phyloP scores from a whole-genome alignment of 202 grass and related monocot species.

The Saccharum hybrid region DNA sequence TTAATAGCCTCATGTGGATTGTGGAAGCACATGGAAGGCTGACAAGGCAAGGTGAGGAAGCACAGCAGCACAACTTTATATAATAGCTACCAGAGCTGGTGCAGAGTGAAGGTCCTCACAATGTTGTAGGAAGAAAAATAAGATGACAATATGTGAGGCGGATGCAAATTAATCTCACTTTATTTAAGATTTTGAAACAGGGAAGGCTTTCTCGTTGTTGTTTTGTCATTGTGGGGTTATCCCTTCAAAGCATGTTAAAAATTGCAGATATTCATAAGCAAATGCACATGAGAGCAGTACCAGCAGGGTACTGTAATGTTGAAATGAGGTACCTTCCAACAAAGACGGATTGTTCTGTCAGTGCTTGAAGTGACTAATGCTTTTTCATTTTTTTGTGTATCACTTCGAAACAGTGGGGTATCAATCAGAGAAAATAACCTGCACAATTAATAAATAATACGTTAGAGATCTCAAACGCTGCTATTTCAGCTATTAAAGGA shows the following conservation, averaged over 20 bases:
- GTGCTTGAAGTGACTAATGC: constrained; percentile 84
- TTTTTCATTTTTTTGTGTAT: constrained; percentile 57
- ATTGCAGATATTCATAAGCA: not conserved
- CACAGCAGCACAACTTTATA: not conserved
- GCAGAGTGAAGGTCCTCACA: not conserved
- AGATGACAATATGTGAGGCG: not conserved
- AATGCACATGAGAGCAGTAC: constrained; percentile 11
- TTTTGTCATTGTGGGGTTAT: not conserved
- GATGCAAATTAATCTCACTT: not conserved
- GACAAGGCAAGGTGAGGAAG: not conserved
- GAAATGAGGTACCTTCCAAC: constrained; percentile 75
- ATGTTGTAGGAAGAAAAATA: not conserved
- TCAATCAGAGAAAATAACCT: constrained; percentile 75
- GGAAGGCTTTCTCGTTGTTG: not conserved
- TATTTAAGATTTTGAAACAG: not conserved
- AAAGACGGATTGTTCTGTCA: constrained; percentile 83
- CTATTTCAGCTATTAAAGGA: constrained; percentile 21
- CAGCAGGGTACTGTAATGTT: constrained; percentile 7
- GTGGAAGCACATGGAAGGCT: not conserved
- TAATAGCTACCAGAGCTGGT: not conserved
- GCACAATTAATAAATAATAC: constrained; percentile 32
- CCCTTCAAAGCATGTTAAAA: constrained; percentile 11
- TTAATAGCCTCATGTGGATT: no score
- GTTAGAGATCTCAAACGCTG: constrained; percentile 13
- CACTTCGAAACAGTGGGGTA: constrained; percentile 73